A percentile compares a stretch with the other conserved stretches of the same genome.
phyloP scores from a whole-genome alignment of 2,329 filamentous ascomycete genomes.

The Calonectria hongkongensis region DNA sequence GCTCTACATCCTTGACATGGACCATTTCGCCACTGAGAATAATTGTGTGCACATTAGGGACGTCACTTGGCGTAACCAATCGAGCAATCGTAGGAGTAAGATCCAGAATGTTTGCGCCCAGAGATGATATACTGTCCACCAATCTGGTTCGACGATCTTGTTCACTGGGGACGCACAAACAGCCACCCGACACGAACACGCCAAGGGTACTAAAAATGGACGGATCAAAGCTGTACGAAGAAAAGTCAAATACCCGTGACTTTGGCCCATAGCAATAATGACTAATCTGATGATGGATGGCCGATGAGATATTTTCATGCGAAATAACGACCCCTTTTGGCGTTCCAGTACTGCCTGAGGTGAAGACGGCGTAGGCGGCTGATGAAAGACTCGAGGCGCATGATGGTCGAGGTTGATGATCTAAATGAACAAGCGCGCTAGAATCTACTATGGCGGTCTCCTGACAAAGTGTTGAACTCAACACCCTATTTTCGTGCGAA shows the following conservation, averaged over 20 bases:
- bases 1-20: not conserved
- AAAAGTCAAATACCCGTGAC: conserved; percentile 48
- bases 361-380: conserved; percentile 36
- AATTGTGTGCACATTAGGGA: conserved; percentile 8
- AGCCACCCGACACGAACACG: conserved; percentile 61
- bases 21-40: conserved; percentile 4
- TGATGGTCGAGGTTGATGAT: not conserved
- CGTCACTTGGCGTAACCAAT: conserved; percentile 59
- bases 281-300: conserved; percentile 32
- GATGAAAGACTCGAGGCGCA: not conserved
- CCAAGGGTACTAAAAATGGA: conserved; percentile 41
- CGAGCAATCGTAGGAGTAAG: conserved; percentile 68
- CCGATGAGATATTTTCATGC: conserved; percentile 40
- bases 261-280: conserved; percentile 28
- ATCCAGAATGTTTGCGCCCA: conserved; percentile 44
- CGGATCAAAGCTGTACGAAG: conserved; percentile 50
- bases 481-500: not conserved
- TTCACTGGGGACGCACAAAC: conserved; percentile 72
- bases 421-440: not conserved
- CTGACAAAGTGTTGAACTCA: conserved; percentile 9
- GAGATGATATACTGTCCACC: not conserved
- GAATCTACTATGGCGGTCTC: not conserved
- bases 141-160: conserved; percentile 69
- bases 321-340: conserved; percentile 40
- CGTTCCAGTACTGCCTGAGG: conserved; percentile 41